Conservation (phyloP, 2,329 filamentous ascomycete genomes). For the Pyricularia pennisetigena region DNA sequence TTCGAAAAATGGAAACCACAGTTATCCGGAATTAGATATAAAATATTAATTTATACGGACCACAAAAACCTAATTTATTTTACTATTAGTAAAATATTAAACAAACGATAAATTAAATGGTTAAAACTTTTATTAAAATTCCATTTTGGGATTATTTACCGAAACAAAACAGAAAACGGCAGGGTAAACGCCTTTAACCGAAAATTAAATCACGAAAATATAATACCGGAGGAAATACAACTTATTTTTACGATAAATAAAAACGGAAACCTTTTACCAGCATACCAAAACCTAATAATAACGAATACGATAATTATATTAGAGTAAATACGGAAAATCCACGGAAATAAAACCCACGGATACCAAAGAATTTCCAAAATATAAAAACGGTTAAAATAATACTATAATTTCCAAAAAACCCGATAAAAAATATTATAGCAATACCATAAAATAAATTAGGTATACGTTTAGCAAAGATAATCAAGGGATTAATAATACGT, state of each 20-base stretch:
- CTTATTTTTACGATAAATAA: neutral
- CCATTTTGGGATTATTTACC: conserved; percentile 1
- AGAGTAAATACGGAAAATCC: too few species aligned
- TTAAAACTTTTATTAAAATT: conserved; percentile 12
- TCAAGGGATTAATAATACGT: too few species aligned
- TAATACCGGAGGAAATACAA: too few species aligned
- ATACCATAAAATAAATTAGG: too few species aligned
- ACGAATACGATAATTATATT: too few species aligned
- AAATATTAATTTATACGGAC: conserved; percentile 16
- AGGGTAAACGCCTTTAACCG: conserved; percentile 10
- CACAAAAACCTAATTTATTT: conserved; percentile 20
- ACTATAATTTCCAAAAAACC: neutral
- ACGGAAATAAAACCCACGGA: too few species aligned
- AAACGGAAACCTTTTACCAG: too few species aligned
- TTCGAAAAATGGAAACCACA: neutral
- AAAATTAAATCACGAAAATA: neutral
- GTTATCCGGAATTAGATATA: conserved; percentile 5
- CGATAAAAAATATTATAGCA: neutral
- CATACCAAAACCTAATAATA: too few species aligned
- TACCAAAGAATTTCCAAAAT: too few species aligned
- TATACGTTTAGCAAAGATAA: too few species aligned
- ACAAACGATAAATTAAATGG: conserved; percentile 15
- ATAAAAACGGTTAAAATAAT: neutral
- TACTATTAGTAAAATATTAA: conserved; percentile 15
- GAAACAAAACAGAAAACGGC: conserved; percentile 7